Conservation (phyloP, 441 rosid genomes). For the Sinapis alba region DNA sequence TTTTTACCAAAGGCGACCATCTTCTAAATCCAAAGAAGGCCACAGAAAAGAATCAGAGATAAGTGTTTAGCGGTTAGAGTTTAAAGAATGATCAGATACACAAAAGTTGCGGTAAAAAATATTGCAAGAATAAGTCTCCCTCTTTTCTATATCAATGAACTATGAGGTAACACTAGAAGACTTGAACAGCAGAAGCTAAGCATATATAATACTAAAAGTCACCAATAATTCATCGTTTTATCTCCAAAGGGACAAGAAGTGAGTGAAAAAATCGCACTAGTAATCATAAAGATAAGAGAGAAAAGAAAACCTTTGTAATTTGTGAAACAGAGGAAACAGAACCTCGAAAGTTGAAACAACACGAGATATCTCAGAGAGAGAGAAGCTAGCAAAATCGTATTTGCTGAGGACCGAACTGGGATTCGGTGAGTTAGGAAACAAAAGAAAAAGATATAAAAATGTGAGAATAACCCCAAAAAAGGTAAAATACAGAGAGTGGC, state of each 20-base stretch:
- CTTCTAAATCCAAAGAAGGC: constrained; percentile 34
- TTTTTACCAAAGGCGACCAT: constrained; percentile 96
- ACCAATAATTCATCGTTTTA: neutral
- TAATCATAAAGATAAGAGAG: constrained; percentile 3
- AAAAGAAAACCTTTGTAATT: neutral
- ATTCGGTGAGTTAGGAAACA: neutral
- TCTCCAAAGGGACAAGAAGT: neutral
- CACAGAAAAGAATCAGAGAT: neutral
- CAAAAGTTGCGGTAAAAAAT: neutral
- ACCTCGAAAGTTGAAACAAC: constrained; percentile 16
- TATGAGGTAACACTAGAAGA: constrained; percentile 3
- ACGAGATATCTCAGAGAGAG: constrained; percentile 8
- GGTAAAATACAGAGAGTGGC: constrained; percentile 11
- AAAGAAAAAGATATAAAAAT: neutral
- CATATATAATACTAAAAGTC: neutral
- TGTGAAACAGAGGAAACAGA: neutral
- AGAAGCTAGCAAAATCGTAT: neutral
- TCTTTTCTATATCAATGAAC: neutral
- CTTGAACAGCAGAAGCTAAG: neutral
- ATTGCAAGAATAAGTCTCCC: neutral
- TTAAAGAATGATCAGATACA: neutral
- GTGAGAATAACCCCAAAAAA: neutral
- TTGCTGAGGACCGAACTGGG: neutral
- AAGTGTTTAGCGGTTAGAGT: too few species aligned
- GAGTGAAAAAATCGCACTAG: neutral